Percentiles rank a stretch among this genome's conserved stretches.
Evolutionary conservation across 129 eudicot genomes (phyloP).

Genomic region (Escallonia herrerae): DNA sequence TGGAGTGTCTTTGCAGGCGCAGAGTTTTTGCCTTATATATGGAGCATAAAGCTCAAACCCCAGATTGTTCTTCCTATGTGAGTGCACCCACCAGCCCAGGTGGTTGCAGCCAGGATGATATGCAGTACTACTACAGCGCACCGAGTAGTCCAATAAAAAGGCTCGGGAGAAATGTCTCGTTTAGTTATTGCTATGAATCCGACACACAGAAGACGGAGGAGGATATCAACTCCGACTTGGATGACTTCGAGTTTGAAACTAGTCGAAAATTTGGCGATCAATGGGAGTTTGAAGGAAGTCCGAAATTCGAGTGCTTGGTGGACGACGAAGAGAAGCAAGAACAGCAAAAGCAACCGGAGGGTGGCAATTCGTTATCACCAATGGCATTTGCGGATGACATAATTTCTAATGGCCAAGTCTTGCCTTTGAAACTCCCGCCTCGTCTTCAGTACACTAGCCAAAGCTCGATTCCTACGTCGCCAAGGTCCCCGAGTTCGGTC

Average conservation of each 20-base stretch:
- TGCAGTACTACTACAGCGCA: constrained; percentile 32
- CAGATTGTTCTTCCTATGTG: constrained; percentile 33
- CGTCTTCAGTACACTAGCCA: constrained; percentile 32
- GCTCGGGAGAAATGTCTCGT: background rate
- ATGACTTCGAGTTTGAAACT: constrained; percentile 53
- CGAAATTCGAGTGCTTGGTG: background rate
- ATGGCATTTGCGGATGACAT: constrained; percentile 80
- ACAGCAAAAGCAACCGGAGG: constrained; percentile 15
- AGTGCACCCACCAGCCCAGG: constrained; percentile 56
- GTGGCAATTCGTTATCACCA: constrained; percentile 43
- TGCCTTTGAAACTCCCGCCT: constrained; percentile 88
- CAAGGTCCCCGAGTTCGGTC: constrained; percentile 32
- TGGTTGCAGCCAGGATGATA: constrained; percentile 16
- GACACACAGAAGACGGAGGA: background rate
- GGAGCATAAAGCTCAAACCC: constrained; percentile 17
- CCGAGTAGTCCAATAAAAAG: constrained; percentile 41
- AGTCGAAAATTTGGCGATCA: constrained; percentile 22
- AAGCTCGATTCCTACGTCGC: constrained; percentile 46
- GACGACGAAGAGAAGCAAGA: constrained; percentile 11
- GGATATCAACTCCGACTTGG: constrained; percentile 2
- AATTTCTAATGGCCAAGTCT: constrained; percentile 44
- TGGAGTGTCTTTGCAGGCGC: background rate
- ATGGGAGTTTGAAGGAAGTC: constrained; percentile 9
- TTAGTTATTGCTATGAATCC: constrained; percentile 7
- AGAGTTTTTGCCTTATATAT: constrained; percentile 22